A percentile compares a stretch with the other conserved stretches of the same genome.
phyloP scores from a whole-genome alignment of 139 green algal species.

The Trebouxia sp. region DNA sequence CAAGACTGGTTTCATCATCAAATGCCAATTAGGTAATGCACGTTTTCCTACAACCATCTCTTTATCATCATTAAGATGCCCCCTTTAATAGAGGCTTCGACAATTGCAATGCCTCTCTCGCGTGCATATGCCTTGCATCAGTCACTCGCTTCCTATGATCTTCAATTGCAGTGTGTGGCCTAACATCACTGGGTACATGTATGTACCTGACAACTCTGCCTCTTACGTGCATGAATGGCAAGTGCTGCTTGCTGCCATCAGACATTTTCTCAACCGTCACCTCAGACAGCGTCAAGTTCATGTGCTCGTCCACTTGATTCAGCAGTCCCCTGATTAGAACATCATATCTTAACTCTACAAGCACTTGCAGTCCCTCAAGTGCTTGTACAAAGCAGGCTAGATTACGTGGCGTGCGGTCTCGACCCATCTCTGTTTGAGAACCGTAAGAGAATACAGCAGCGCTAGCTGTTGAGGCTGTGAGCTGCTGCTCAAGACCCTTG shows the following conservation, averaged over 20 bases:
- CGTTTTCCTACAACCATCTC: too few species aligned
- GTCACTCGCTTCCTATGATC: conserved; percentile 10
- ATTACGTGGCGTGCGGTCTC: conserved; percentile 2
- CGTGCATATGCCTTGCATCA: background rate
- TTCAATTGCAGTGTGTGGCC: conserved; percentile 13
- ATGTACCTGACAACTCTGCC: conserved; percentile 43
- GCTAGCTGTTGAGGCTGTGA: too few species aligned
- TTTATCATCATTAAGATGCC: too few species aligned
- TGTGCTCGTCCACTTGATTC: conserved; percentile 35
- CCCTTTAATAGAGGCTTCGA: background rate
- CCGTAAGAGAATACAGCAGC: too few species aligned
- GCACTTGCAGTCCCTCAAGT: conserved; percentile 42
- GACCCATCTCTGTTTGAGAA: too few species aligned
- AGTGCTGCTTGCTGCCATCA: background rate
- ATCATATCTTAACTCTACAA: conserved; percentile 52
- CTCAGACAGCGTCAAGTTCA: conserved; percentile 46
- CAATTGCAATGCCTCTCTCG: background rate
- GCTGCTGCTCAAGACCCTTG: too few species aligned
- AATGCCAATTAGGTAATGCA: too few species aligned
- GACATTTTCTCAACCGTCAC: conserved; percentile 36
- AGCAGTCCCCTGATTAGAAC: conserved; percentile 45
- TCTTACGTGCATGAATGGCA: conserved; percentile 34
- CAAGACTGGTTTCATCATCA: too few species aligned
- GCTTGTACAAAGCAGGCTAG: conserved; percentile 50
- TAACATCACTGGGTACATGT: conserved; percentile 28